A percentile compares a stretch with the other conserved stretches of the same genome.
These are phyloP conservation scores for Tylopilus sp. DNA, from an alignment of 1,284 basidiomycete genomes.

Conservation along the genomic window DNA sequence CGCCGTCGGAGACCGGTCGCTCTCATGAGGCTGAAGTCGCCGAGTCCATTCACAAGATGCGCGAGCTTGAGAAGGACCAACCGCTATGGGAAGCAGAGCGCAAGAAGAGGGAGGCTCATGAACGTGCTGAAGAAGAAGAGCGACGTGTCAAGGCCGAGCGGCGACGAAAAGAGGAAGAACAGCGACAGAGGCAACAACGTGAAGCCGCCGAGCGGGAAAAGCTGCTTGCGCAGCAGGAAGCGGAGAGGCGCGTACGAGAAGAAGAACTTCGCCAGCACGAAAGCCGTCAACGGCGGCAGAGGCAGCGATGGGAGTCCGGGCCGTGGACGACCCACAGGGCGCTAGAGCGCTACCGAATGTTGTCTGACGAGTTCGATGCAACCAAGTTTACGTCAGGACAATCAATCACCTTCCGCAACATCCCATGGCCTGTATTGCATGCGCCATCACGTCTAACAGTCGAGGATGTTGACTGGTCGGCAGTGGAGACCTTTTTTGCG, in stretches of 20 bases:
- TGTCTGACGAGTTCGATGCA: conserved; percentile 60
- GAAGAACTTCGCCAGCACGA: conserved; percentile 39
- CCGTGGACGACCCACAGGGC: conserved; percentile 59
- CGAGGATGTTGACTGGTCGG: conserved; percentile 63
- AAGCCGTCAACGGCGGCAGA: conserved; percentile 39
- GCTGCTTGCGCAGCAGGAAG: conserved; percentile 24
- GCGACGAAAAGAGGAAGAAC: conserved; percentile 35
- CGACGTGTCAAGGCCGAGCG: conserved; percentile 35
- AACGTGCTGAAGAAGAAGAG: conserved; percentile 45
- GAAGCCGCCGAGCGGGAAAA: conserved; percentile 34
- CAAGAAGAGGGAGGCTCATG: conserved; percentile 42
- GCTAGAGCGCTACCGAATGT: conserved; percentile 57
- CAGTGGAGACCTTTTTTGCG: conserved; percentile 68
- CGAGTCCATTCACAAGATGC: conserved; percentile 64
- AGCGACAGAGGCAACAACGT: conserved; percentile 33
- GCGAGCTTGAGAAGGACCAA: conserved; percentile 61
- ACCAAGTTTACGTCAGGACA: conserved; percentile 50
- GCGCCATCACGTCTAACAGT: conserved; percentile 48
- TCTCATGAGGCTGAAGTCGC: conserved; percentile 47
- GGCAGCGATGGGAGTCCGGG: conserved; percentile 50
- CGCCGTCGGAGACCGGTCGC: conserved; percentile 33
- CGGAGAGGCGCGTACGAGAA: conserved; percentile 32
- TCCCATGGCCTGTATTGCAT: conserved; percentile 70
- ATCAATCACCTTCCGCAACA: conserved; percentile 52
- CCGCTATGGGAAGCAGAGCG: conserved; percentile 59